Evolutionary conservation across 2,329 filamentous ascomycete species (phyloP).

Genomic region (Monilinia aucupariae): DNA sequence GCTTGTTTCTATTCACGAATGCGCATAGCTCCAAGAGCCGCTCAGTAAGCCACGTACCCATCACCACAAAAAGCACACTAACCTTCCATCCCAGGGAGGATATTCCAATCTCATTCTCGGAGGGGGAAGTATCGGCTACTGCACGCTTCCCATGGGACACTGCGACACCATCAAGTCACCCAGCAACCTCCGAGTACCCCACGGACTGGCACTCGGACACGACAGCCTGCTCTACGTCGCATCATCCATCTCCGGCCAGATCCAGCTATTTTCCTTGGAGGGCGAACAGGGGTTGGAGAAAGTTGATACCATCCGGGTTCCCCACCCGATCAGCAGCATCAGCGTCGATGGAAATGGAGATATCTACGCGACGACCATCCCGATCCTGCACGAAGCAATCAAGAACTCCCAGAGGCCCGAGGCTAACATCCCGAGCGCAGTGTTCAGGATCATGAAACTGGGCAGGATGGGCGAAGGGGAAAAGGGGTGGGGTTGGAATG

Average conservation of each 20-base stretch:
- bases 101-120: slow-evolving; percentile 25
- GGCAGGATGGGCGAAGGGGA: slow-evolving; percentile 22
- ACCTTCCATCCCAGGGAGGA: slow-evolving; percentile 26
- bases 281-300: slow-evolving; percentile 18
- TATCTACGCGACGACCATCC: slow-evolving; percentile 36
- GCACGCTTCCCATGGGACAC: slow-evolving; percentile 21
- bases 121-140: slow-evolving; percentile 34
- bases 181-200: slow-evolving; percentile 32
- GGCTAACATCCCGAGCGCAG: slow-evolving; percentile 22
- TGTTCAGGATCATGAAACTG: slow-evolving; percentile 28
- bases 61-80: background rate
- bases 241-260: slow-evolving; percentile 23
- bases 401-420: slow-evolving; percentile 27
- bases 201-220: slow-evolving; percentile 33
- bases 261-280: slow-evolving; percentile 20
- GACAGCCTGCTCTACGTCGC: slow-evolving; percentile 37
- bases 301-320: slow-evolving; percentile 30
- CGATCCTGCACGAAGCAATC: slow-evolving; percentile 28
- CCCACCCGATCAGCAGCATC: slow-evolving; percentile 36
- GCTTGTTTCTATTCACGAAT: slow-evolving; percentile 38
- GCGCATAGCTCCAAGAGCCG: slow-evolving; percentile 34
- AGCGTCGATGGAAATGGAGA: slow-evolving; percentile 36
- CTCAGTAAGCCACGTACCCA: slow-evolving; percentile 19
- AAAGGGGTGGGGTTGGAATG: slow-evolving; percentile 16
- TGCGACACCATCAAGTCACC: slow-evolving; percentile 31